Evolutionary conservation across 495 filamentous ascomycete species (phyloP), one percentile per base, ranked within the genome.

Genomic region (Eremomyces bilateralis): DNA sequence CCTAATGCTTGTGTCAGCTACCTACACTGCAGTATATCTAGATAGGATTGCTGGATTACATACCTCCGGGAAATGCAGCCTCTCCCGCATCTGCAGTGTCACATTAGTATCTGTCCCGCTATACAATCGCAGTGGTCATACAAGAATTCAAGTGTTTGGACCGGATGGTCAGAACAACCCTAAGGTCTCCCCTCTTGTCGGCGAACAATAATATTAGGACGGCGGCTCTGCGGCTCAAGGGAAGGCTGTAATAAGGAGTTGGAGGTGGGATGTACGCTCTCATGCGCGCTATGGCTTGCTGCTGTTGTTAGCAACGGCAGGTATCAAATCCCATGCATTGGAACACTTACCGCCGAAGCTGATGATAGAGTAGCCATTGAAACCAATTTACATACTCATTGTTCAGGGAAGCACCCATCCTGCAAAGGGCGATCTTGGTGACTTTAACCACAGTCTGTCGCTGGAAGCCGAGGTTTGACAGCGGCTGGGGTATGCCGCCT

Each of bases 161-260:
- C 39, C 83, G 69, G 54, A 92, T 80, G 17, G 83, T 94, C 36
- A 94, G 65, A 15, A 92, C 81, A 5, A 90, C 73, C 28, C 73
- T 59, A 20, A 92, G 54, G 29, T 85, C 75, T 6, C 83, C 83
- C 24, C 61, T 54, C 13, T 63, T 60, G 48, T 91, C 82, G 21
- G 80, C 77, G 50, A 82, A 92, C 0, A 93, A 67, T 36, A 93
- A 65, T 18, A 93, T 59, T 38, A 93, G 51, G 13, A 93, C 83
- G 11, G 83, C 80, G 15, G 83, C 83, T 15, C 82, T 65, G 31
- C 79, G 61, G 36, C 63, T 67, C 20, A 80, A 48, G 5, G 80
- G 81, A 5, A 83, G 59, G 21, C 67, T 63, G 39, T 62, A 63
- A 50, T 69, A 76, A 32, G 53, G 53, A 3, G 69, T 67, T 21